Percentiles rank a stretch among this genome's conserved stretches.
Evolutionary conservation across 345 rosid genomes (phyloP).

Genomic region (Abelmoschus esculentus): DNA sequence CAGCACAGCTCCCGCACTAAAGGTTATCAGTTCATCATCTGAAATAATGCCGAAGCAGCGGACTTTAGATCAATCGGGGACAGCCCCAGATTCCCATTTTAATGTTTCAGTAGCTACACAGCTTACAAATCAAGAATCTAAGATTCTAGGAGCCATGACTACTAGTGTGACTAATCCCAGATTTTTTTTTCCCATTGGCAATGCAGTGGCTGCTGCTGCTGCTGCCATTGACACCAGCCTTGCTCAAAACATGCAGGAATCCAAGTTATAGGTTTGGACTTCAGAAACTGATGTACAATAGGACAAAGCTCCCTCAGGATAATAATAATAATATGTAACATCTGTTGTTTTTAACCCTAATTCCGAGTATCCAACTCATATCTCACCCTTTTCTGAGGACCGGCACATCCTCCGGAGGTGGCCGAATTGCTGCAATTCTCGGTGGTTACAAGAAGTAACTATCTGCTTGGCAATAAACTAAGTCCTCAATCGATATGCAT

Average conservation of each 20-base stretch:
- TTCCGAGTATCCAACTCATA: not conserved
- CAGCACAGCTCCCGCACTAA: conserved; percentile 11
- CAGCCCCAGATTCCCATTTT: not conserved
- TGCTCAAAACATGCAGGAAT: not conserved
- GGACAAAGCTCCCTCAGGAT: too few species aligned
- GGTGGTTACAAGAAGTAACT: too few species aligned
- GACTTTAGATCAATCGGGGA: not conserved
- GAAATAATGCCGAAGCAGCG: conserved; percentile 32
- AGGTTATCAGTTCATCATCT: conserved; percentile 13
- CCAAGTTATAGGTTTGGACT: not conserved
- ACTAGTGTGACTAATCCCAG: not conserved
- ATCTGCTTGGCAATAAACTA: too few species aligned
- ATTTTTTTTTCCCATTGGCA: too few species aligned
- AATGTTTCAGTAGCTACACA: not conserved
- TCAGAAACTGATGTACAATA: too few species aligned
- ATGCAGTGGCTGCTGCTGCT: not conserved
- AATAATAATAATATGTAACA: too few species aligned
- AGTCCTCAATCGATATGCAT: too few species aligned
- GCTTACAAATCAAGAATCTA: not conserved
- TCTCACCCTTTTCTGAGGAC: too few species aligned
- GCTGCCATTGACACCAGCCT: not conserved
- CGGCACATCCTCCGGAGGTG: too few species aligned
- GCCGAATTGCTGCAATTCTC: too few species aligned
- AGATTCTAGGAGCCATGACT: not conserved
- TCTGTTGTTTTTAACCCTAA: too few species aligned